Evolutionary conservation across 176 grass and related monocot species (phyloP).

Genomic region (Aechmea fasciata): DNA sequence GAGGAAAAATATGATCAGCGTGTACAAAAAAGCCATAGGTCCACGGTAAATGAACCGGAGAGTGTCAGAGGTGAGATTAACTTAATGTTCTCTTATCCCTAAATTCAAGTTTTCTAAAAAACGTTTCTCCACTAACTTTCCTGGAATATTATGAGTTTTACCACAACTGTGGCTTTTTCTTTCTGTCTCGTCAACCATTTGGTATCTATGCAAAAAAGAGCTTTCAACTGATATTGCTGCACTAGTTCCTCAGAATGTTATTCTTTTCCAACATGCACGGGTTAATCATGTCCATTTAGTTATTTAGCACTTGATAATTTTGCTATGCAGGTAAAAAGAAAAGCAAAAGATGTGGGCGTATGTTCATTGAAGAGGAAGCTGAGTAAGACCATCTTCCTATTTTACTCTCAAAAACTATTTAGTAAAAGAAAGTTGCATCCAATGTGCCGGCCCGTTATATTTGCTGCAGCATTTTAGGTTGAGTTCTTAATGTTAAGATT

Average conservation of each 20-base stretch:
- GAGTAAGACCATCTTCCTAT: constrained; percentile 41
- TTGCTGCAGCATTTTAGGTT: not conserved
- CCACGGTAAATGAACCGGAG: constrained; percentile 23
- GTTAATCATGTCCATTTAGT: not conserved
- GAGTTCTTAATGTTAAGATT: not conserved
- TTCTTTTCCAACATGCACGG: not conserved
- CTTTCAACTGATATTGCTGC: not conserved
- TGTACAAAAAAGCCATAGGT: constrained; percentile 16
- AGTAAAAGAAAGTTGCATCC: not conserved
- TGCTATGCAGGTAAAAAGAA: constrained; percentile 44
- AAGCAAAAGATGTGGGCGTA: constrained; percentile 21
- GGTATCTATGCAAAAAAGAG: not conserved
- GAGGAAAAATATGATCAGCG: constrained; percentile 26
- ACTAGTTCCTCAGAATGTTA: not conserved
- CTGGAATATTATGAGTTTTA: too few relatives aligned
- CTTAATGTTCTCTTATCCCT: not conserved
- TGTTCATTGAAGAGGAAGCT: constrained; percentile 72
- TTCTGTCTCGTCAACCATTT: not conserved
- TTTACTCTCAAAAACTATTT: not conserved
- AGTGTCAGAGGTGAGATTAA: constrained; percentile 37
- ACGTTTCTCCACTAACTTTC: not conserved
- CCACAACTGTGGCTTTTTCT: not conserved
- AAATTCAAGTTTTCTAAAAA: not conserved
- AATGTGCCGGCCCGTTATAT: not conserved
- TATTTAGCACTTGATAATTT: not conserved